Conservation (phyloP, 208 protist genomes). For the Acanthamoeba sp. region DNA sequence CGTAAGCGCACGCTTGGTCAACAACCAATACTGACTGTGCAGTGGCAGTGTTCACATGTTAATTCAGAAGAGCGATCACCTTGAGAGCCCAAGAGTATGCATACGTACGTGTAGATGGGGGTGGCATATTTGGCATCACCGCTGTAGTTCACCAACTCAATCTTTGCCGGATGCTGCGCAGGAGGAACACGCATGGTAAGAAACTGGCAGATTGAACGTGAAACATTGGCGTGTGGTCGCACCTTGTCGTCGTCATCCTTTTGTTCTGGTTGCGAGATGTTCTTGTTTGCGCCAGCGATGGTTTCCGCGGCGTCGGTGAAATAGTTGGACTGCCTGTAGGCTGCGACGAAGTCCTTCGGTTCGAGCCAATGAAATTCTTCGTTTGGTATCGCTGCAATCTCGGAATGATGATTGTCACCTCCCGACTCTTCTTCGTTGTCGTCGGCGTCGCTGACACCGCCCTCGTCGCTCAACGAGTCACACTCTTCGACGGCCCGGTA, state of each 20-base stretch:
- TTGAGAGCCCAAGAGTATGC: neutral
- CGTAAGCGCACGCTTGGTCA: neutral
- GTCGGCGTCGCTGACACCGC: too few species aligned
- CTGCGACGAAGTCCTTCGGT: slow-evolving; percentile 73
- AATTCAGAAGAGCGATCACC: neutral
- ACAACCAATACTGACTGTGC: slow-evolving; percentile 22
- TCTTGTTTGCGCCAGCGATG: neutral
- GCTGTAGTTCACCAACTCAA: slow-evolving; percentile 37
- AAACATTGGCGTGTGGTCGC: neutral
- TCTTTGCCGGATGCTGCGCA: slow-evolving; percentile 6
- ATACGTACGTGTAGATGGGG: neutral
- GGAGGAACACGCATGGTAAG: neutral
- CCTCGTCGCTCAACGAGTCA: neutral
- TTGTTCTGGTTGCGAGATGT: neutral
- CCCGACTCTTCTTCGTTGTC: neutral
- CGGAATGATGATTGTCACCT: neutral
- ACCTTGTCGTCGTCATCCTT: neutral
- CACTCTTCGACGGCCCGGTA: neutral
- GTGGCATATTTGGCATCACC: slow-evolving; percentile 32
- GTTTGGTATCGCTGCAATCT: neutral
- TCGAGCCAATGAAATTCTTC: slow-evolving; percentile 52
- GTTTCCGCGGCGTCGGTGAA: neutral
- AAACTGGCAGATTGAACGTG: neutral
- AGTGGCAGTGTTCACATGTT: neutral
- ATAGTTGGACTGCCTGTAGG: slow-evolving; percentile 9